A percentile compares a stretch with the other conserved stretches of the same genome.
Conservation (phyloP, 2,329 filamentous ascomycete species). For the Xylaria sp. region DNA sequence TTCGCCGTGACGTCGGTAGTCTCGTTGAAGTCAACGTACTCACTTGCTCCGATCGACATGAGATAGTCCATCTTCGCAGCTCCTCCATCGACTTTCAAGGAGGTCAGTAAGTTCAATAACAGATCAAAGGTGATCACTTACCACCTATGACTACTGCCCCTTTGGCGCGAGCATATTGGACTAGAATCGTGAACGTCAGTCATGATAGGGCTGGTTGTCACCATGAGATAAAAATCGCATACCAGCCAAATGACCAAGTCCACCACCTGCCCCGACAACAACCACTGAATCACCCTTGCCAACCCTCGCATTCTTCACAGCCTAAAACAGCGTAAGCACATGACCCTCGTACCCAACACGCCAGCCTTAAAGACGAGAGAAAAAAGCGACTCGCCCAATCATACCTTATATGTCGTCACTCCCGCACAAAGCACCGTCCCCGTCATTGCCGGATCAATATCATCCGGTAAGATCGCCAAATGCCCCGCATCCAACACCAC, state of each 20-base stretch:
- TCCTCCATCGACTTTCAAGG: slow-evolving; percentile 33
- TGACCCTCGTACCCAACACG: neutral
- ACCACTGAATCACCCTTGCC: slow-evolving; percentile 36
- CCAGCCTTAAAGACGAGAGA: neutral
- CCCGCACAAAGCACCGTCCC: slow-evolving; percentile 42
- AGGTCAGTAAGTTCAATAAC: neutral
- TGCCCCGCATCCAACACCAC: slow-evolving; percentile 41
- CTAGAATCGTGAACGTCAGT: slow-evolving; percentile 21
- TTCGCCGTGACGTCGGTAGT: slow-evolving; percentile 31
- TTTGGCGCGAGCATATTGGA: slow-evolving; percentile 40
- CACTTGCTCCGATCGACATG: slow-evolving; percentile 34
- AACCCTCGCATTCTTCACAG: slow-evolving; percentile 37
- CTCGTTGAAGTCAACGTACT: slow-evolving; percentile 38
- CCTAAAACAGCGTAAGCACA: slow-evolving; percentile 26
- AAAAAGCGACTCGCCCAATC: neutral
- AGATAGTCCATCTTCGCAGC: slow-evolving; percentile 36
- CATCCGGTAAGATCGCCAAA: slow-evolving; percentile 38
- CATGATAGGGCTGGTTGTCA: neutral
- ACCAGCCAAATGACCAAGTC: slow-evolving; percentile 42
- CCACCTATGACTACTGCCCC: slow-evolving; percentile 38
- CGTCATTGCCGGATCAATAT: slow-evolving; percentile 37
- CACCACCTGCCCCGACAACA: slow-evolving; percentile 42
- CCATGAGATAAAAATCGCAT: slow-evolving; percentile 8
- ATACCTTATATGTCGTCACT: slow-evolving; percentile 39
- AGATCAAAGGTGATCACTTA: neutral